Conservation (phyloP, 139 green algal genomes). For the Trebouxia sp. region DNA sequence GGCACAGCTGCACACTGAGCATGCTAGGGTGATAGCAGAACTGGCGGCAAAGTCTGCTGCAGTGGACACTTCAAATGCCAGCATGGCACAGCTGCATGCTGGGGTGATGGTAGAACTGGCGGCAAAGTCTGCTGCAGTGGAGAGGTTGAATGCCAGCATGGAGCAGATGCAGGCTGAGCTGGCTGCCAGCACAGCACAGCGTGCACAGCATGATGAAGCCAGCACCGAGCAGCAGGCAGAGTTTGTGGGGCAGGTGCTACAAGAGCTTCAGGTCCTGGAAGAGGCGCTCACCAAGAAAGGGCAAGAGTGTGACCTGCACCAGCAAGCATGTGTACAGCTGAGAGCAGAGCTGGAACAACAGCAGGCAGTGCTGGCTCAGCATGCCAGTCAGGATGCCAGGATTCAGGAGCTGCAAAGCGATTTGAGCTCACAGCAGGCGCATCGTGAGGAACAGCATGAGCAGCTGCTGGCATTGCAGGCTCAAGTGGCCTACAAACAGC, state of each 20-base stretch:
- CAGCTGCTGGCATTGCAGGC: neutral
- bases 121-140: conserved; percentile 4
- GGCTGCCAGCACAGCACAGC: neutral
- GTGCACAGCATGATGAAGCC: neutral
- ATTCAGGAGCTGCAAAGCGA: neutral
- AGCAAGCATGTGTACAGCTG: neutral
- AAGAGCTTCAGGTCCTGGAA: conserved; percentile 13
- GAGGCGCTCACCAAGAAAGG: neutral
- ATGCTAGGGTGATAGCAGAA: too few relatives aligned
- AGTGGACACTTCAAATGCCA: too few relatives aligned
- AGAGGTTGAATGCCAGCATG: neutral
- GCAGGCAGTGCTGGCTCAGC: neutral
- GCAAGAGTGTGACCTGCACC: neutral
- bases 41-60: too few relatives aligned
- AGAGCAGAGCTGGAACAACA: neutral
- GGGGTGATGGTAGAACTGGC: neutral
- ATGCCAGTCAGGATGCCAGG: neutral
- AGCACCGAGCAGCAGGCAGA: conserved; percentile 1
- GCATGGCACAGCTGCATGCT: too few relatives aligned
- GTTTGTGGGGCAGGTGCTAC: conserved; percentile 17
- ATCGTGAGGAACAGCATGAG: neutral
- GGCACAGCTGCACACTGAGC: conserved; percentile 3
- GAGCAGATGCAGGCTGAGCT: neutral
- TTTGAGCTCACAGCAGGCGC: neutral
- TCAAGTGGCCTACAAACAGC: conserved; percentile 19